Evolutionary conservation across 768 basidiomycete genomes (phyloP), one percentile per base, ranked within the genome.

Genomic region (Russula lepida): DNA sequence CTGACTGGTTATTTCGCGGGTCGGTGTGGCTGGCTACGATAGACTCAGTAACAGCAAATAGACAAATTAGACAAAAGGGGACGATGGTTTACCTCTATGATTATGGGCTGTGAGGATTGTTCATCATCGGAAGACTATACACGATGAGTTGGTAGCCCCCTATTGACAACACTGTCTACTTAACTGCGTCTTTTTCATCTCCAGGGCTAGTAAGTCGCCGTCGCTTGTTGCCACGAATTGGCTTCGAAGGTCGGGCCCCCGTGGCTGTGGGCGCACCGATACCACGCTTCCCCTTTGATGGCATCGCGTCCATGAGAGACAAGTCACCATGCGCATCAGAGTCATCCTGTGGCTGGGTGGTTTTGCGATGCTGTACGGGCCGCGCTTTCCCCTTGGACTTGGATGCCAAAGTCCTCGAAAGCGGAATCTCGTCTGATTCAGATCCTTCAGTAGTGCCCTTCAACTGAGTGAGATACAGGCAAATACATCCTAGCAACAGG

Each of bases 401-500:
- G 3, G 54, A 5, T 15, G n/a, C 32, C 9, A 30, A 39, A 33
- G 43, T 23, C 30, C 1, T 32, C n/a, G 50, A 50, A 27, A 59
- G 48, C 41, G 58, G 64, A 28, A 56, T n/a, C 21, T 64, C 65
- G 6, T 54, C 65, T 17, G 64, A 66, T 6, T 54, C 65, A 21
- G 64, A 66, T 6, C 54, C 58, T 13, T 53, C 58, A 6, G 54
- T 33, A 35, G 21, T n/a, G 53, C 15, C 51, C 60, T 65, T 44
- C 52, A 3, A 33, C 17, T 7, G 65, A 28, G 51, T 58, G 57
- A 63, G 57, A 47, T 39, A 25, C 19, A 23, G n/a, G 32, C 6
- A 19, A 49, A n/a, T n/a, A 27, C 23, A 32, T 25, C 19, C 25
- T 23, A 19, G 30, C 9, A 49, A 13, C 21, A 47, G 19, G 23